Evolutionary conservation across 805 yeast species (phyloP).

Genomic region (Metschnikowia peoriensis): DNA sequence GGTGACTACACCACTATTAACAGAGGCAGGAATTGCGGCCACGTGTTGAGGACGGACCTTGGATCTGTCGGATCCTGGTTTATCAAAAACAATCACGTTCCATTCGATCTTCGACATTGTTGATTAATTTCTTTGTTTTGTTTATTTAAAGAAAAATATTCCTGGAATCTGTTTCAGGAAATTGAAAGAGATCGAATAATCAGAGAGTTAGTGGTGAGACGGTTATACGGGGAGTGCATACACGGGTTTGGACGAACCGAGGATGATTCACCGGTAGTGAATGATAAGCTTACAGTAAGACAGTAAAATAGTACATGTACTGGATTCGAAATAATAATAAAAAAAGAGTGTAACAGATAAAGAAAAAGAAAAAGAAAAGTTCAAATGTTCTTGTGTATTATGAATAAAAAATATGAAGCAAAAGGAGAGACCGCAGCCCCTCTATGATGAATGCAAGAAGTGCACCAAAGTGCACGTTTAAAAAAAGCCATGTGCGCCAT

Average conservation of each 20-base stretch:
- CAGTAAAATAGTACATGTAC: no score
- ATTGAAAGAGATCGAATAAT: no score
- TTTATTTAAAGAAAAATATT: background rate
- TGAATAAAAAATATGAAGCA: slow-evolving; percentile 9
- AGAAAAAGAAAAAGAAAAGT: background rate
- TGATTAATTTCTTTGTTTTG: background rate
- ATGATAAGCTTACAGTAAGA: no score
- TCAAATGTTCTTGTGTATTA: slow-evolving; percentile 6
- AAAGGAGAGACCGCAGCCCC: slow-evolving; percentile 9
- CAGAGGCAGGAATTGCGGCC: slow-evolving; percentile 42
- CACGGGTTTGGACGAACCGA: no score
- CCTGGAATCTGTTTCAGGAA: background rate
- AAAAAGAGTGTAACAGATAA: background rate
- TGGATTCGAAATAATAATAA: background rate
- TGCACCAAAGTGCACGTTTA: slow-evolving; percentile 7
- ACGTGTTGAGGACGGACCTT: slow-evolving; percentile 53
- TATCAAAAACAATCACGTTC: slow-evolving; percentile 67
- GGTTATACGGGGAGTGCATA: no score
- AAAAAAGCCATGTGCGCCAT: background rate
- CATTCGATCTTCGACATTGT: slow-evolving; percentile 24
- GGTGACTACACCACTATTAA: slow-evolving; percentile 42
- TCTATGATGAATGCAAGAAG: slow-evolving; percentile 18
- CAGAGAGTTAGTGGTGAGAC: no score
- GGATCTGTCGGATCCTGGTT: slow-evolving; percentile 60
- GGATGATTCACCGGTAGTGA: no score